phyloP scores from a whole-genome alignment of 2,329 filamentous ascomycete species.

The Dothidotthia symphoricarpi region DNA sequence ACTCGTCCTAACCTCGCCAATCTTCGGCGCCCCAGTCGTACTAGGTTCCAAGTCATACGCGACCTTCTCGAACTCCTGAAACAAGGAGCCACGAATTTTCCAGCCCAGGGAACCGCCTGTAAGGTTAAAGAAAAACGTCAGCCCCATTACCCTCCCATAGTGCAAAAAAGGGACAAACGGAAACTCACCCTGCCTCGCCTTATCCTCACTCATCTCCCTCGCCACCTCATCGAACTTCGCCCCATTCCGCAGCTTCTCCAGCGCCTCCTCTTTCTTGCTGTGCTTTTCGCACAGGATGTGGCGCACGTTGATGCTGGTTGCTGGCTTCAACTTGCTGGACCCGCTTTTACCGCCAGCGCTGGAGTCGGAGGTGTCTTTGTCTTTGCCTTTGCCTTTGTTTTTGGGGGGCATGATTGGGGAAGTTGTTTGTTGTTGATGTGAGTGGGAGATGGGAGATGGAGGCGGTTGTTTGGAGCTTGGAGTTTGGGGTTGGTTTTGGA shows the following conservation, averaged over 20 bases:
- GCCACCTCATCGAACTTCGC: conserved; percentile 75
- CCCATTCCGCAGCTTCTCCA: conserved; percentile 65
- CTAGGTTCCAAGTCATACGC: conserved; percentile 69
- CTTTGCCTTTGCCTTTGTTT: conserved; percentile 30
- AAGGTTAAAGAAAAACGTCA: background rate
- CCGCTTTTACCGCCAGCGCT: conserved; percentile 34
- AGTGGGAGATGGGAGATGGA: too few species aligned
- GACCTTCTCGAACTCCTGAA: conserved; percentile 69
- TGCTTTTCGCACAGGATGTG: conserved; percentile 79
- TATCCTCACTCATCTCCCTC: conserved; percentile 71
- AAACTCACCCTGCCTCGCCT: conserved; percentile 57
- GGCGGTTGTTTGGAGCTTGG: background rate
- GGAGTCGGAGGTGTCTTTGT: conserved; percentile 36
- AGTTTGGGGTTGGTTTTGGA: background rate
- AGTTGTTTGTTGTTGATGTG: background rate
- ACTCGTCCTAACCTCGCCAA: conserved; percentile 68
- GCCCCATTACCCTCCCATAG: background rate
- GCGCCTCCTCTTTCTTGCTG: conserved; percentile 72
- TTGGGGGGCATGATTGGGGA: conserved; percentile 24
- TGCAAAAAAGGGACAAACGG: background rate
- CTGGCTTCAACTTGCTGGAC: conserved; percentile 56
- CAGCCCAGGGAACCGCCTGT: conserved; percentile 68
- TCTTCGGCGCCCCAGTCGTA: conserved; percentile 62
- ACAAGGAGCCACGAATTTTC: conserved; percentile 67
- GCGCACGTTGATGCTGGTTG: conserved; percentile 67